Conservation (phyloP, 2,329 filamentous ascomycete genomes). For the Colletotrichum tabaci region DNA sequence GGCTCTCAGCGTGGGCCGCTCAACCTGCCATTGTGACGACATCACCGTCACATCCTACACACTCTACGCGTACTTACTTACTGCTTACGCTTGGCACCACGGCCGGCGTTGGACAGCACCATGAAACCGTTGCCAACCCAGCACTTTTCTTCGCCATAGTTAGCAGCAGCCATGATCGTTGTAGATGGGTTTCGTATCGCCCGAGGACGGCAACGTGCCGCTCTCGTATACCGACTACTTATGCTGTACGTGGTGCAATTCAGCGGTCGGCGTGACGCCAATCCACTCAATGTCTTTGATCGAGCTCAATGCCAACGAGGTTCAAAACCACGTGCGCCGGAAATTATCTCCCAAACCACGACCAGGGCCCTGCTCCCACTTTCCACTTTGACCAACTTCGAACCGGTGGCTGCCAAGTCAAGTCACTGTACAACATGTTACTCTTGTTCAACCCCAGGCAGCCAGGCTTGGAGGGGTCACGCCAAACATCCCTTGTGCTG, state of each 20-base stretch:
- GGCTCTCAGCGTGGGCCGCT: background rate
- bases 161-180: background rate
- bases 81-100: background rate
- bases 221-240: no score
- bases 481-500: slow-evolving; percentile 1
- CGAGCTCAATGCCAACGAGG: background rate
- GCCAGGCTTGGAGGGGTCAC: background rate
- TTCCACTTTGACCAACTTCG: background rate
- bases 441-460: no score
- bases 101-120: background rate
- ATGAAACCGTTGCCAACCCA: background rate
- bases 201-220: slow-evolving; percentile 2
- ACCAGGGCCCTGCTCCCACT: background rate
- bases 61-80: no score
- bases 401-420: background rate
- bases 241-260: background rate
- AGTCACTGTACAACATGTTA: background rate
- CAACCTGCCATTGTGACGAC: slow-evolving; percentile 20
- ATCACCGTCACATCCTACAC: slow-evolving; percentile 17
- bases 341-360: background rate
- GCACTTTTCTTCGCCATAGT: background rate
- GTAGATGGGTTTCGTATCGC: background rate
- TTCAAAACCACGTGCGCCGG: slow-evolving; percentile 3
- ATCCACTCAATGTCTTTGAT: background rate
- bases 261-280: background rate